Conservation (phyloP, 495 filamentous ascomycete genomes). For the Tricharina praecox region DNA sequence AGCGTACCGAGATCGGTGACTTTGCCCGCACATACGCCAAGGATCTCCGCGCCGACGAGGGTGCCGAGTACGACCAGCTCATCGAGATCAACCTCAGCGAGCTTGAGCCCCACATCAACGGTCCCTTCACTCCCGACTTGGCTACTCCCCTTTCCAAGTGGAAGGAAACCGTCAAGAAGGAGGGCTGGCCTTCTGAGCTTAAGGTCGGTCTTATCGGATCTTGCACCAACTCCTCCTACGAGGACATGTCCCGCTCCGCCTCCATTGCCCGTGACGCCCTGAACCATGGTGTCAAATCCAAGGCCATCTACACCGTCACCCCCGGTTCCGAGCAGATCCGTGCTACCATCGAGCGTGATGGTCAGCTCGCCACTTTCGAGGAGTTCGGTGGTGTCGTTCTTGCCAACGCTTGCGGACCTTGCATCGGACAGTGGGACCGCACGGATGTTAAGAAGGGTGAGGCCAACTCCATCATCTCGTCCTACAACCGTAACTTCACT, state of each 20-base stretch:
- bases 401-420: constrained; percentile 84
- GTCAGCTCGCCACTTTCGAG: constrained; percentile 90
- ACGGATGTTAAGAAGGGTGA: constrained; percentile 92
- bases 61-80: constrained; percentile 89
- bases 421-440: constrained; percentile 82
- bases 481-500: constrained; percentile 99
- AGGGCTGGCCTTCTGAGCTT: constrained; percentile 92
- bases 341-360: constrained; percentile 86
- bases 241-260: constrained; percentile 93
- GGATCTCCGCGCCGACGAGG: constrained; percentile 78
- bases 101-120: constrained; percentile 97
- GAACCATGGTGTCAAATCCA: constrained; percentile 83
- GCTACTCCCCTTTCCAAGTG: constrained; percentile 96
- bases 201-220: constrained; percentile 95
- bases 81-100: constrained; percentile 89
- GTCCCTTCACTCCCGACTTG: constrained; percentile 98
- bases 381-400: constrained; percentile 93
- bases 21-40: constrained; percentile 70
- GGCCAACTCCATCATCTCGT: constrained; percentile 87
- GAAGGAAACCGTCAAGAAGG: constrained; percentile 78
- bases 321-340: constrained; percentile 97
- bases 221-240: constrained; percentile 99
- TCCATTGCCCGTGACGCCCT: constrained; percentile 91
- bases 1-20: constrained; percentile 78
- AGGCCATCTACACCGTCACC: constrained; percentile 84